Percentiles rank a stretch among this genome's conserved stretches.
These are phyloP conservation scores for Ceriops decandra DNA, from an alignment of 345 rosid genomes.

Conservation along the genomic window DNA sequence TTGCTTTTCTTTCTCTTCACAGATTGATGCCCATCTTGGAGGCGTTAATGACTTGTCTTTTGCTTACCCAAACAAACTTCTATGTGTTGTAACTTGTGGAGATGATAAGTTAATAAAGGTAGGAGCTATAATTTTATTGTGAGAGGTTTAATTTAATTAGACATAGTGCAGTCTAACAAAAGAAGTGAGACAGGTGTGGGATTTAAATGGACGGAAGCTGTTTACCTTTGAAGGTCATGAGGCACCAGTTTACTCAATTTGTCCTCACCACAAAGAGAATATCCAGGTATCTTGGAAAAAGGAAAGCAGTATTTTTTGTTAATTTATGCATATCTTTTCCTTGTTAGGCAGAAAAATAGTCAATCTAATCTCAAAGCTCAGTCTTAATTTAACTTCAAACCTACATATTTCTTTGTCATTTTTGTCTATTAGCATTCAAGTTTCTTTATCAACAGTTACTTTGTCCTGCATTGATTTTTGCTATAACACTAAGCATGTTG, in stretches of 20 bases:
- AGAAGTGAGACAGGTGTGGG: constrained; percentile 75
- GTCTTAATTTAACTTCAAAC: not conserved
- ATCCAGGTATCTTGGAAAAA: constrained; percentile 56
- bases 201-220: constrained; percentile 51
- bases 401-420: not conserved
- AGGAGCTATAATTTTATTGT: constrained; percentile 11
- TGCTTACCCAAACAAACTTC: constrained; percentile 73
- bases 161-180: constrained; percentile 23
- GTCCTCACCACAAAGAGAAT: constrained; percentile 87
- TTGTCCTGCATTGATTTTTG: not conserved
- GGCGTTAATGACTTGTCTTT: constrained; percentile 87
- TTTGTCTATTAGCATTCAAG: not conserved
- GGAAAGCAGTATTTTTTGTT: constrained; percentile 7
- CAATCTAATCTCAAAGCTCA: not conserved
- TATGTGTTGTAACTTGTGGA: constrained; percentile 86
- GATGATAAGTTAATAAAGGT: constrained; percentile 90
- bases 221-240: constrained; percentile 83
- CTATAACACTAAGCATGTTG: not conserved
- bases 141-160: constrained; percentile 4
- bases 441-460: not conserved
- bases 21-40: constrained; percentile 88
- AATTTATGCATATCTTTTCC: not conserved
- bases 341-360: not conserved
- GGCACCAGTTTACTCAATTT: constrained; percentile 78
- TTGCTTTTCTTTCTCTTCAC: constrained; percentile 22